Conservation (phyloP, 345 rosid species). For the Chamaenerion angustifolium region DNA sequence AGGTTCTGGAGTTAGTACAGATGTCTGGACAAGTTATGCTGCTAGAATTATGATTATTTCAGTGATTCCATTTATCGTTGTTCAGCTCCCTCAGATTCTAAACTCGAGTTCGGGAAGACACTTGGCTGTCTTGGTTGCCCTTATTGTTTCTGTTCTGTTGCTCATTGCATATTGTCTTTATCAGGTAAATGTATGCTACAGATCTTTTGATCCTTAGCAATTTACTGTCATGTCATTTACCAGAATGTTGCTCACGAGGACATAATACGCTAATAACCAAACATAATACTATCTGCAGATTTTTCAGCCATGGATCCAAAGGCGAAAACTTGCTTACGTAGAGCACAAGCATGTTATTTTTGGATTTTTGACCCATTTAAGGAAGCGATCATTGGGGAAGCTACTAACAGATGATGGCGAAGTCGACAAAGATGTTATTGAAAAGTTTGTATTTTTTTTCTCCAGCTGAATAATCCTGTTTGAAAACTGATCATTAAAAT, state of each 20-base stretch:
- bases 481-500: slow-evolving; percentile 3
- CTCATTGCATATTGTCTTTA: slow-evolving; percentile 29
- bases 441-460: slow-evolving; percentile 19
- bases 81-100: slow-evolving; percentile 29
- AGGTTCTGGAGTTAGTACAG: slow-evolving; percentile 28
- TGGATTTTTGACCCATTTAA: slow-evolving; percentile 31
- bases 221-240: no score
- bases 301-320: slow-evolving; percentile 86
- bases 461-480: neutral
- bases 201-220: no score
- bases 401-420: slow-evolving; percentile 25
- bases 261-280: neutral
- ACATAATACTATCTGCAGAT: slow-evolving; percentile 13
- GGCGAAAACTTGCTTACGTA: slow-evolving; percentile 55
- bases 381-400: slow-evolving; percentile 21
- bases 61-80: slow-evolving; percentile 26
- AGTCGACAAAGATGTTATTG: slow-evolving; percentile 14
- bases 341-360: slow-evolving; percentile 53
- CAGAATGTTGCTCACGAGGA: no score
- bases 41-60: slow-evolving; percentile 34
- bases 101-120: slow-evolving; percentile 23
- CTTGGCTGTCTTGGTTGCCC: slow-evolving; percentile 24
- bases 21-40: slow-evolving; percentile 34
- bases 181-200: slow-evolving; percentile 20
- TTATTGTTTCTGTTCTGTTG: slow-evolving; percentile 19